Conservation (phyloP, 2,329 filamentous ascomycete species). For the Polytolypa hystricis region DNA sequence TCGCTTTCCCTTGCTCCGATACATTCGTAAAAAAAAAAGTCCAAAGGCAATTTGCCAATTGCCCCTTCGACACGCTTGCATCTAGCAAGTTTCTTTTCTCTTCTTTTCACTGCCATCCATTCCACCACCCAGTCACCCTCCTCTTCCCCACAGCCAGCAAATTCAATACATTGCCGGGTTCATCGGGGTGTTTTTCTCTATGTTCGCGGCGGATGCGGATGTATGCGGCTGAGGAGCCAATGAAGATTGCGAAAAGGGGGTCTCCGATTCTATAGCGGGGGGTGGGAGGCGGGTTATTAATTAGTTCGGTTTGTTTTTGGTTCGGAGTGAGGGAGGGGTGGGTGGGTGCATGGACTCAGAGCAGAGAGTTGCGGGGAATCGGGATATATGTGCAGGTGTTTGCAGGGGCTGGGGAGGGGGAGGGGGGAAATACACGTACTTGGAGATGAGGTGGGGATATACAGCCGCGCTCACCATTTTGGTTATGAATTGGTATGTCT, state of each 20-base stretch:
- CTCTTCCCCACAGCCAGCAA: constrained; percentile 21
- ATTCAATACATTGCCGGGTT: constrained; percentile 21
- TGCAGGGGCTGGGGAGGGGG: not conserved
- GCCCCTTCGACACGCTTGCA: no score
- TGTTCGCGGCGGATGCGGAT: constrained; percentile 46
- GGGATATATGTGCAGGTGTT: not conserved
- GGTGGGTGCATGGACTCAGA: not conserved
- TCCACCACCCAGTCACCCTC: constrained; percentile 30
- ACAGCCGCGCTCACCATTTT: constrained; percentile 3
- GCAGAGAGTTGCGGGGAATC: not conserved
- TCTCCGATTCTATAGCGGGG: constrained; percentile 36
- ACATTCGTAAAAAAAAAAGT: no score
- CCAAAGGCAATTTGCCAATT: no score
- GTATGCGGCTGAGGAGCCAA: constrained; percentile 42
- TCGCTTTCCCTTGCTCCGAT: no score
- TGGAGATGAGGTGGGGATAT: constrained; percentile 31
- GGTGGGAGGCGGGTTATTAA: not conserved
- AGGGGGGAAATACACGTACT: constrained; percentile 19
- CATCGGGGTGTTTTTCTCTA: constrained; percentile 34
- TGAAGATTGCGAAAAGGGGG: constrained; percentile 43
- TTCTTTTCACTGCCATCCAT: constrained; percentile 18
- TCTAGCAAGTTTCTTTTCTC: no score
- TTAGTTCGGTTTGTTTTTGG: no score
- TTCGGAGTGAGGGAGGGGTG: not conserved
- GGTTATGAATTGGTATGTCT: not conserved